A percentile compares a stretch with the other conserved stretches of the same genome.
Evolutionary conservation across 768 basidiomycete species (phyloP).

Genomic region (Tulasnella sp.): DNA sequence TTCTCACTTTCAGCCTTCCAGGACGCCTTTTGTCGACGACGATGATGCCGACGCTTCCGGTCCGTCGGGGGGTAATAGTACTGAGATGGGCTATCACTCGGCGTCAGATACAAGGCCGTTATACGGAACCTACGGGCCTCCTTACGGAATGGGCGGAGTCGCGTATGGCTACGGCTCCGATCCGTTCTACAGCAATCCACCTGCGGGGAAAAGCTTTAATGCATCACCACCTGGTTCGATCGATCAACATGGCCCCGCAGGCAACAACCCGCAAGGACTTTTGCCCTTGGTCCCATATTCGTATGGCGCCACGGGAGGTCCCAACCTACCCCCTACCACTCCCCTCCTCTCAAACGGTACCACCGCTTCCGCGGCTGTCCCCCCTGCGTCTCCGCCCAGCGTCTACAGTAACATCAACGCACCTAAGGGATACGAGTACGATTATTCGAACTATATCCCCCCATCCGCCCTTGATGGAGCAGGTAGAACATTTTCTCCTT

Average conservation of each 20-base stretch:
- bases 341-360: not conserved
- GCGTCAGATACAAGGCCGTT: slow-evolving; percentile 2
- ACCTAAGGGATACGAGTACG: not conserved
- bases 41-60: not conserved
- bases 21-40: slow-evolving; percentile 10
- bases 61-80: not conserved
- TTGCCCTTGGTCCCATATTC: not conserved
- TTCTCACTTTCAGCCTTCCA: not conserved
- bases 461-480: not conserved
- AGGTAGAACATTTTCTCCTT: not conserved
- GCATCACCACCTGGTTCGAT: not conserved
- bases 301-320: not conserved
- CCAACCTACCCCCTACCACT: not conserved
- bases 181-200: not conserved
- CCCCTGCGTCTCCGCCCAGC: not conserved
- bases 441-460: not conserved
- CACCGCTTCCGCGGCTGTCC: not conserved
- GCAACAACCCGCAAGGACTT: not conserved
- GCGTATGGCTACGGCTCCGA: not conserved
- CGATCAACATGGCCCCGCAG: not conserved
- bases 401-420: not conserved
- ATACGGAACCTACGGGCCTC: not conserved
- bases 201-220: not conserved
- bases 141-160: not conserved
- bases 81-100: slow-evolving; percentile 10